Percentiles rank a stretch among this genome's conserved stretches.
phyloP scores from a whole-genome alignment of 2,329 filamentous ascomycete genomes.

The Mollisia scopiformis region DNA sequence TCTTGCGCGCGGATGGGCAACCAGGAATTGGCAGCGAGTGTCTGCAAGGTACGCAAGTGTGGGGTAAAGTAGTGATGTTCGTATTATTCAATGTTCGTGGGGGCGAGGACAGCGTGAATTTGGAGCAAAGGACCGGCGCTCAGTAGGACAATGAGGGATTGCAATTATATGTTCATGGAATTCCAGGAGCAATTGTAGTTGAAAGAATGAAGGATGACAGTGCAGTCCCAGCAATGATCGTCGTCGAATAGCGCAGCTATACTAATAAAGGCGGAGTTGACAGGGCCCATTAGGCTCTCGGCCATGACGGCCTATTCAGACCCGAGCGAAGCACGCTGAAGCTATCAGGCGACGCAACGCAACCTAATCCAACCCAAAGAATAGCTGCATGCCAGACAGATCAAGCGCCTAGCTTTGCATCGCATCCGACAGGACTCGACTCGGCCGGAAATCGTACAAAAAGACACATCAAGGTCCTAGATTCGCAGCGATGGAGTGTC shows the following conservation, averaged over 20 bases:
- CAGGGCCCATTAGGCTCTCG: not conserved
- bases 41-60: conserved; percentile 27
- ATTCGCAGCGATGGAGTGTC: conserved; percentile 12
- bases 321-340: not conserved
- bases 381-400: too few species aligned
- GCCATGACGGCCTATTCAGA: not conserved
- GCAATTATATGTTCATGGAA: not conserved
- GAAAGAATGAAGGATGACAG: not conserved
- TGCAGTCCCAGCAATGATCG: not conserved
- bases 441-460: not conserved
- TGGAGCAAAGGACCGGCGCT: not conserved
- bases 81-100: not conserved
- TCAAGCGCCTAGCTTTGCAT: conserved; percentile 3
- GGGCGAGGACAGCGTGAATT: not conserved
- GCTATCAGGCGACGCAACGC: conserved; percentile 7
- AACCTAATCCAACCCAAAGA: not conserved
- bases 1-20: conserved; percentile 29
- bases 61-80: conserved; percentile 19
- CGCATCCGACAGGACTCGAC: too few species aligned
- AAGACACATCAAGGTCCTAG: not conserved
- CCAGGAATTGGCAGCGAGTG: not conserved
- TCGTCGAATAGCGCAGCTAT: not conserved
- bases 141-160: not conserved
- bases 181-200: not conserved
- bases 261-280: not conserved